Evolutionary conservation across 2,329 filamentous ascomycete species (phyloP), one percentile per base, ranked within the genome.

Genomic region (Arthroderma uncinatum): DNA sequence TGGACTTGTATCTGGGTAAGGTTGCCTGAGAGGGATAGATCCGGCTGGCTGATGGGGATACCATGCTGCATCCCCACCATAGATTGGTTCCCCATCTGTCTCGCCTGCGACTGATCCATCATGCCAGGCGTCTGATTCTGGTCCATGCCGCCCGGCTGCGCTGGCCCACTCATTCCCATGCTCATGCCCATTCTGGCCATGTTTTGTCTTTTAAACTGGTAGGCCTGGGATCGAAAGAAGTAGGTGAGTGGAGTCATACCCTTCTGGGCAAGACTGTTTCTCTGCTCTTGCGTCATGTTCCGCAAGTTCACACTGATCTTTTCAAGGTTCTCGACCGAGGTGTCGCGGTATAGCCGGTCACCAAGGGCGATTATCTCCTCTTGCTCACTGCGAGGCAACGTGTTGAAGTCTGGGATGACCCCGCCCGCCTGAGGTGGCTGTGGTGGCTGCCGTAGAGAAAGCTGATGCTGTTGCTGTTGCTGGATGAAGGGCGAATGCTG

Each of bases 1-100:
- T 83, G 81, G 28, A 78, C 79, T 57, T 81, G 74, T 39, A 83
- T 76, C 44, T 81, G 78, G 57, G 79, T 78, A 61, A 83, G 68
- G 57, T 72, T 76, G 28, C 71, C 72, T 60, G 61, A 66, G 21
- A 63, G 65, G 47, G 70, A 70, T 36, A 72, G 59, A 5, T 61
- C 61, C 25, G 68, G 67, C 12, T 60, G 63, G 23, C 64, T 68
- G 50, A 68, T 66, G 1, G 70, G 63, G 47, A 73, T 69, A 6
- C 64, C 62, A 37, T 68, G 66, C 63, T 72, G 71, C 25, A 19
- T 30, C 6, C 54, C 54, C 39, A 56, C 25, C 23, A 36, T 50
- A 4, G 54, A 28, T 30, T 47, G 54, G 30, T 53, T 57, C 5
- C 4, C 6, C 34, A 33, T 47, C 40, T 59, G 34, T 28, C 70